Evolutionary conservation across 306 rosid species (phyloP), one percentile per base, ranked within the genome.

Genomic region (Vigna mungo): DNA sequence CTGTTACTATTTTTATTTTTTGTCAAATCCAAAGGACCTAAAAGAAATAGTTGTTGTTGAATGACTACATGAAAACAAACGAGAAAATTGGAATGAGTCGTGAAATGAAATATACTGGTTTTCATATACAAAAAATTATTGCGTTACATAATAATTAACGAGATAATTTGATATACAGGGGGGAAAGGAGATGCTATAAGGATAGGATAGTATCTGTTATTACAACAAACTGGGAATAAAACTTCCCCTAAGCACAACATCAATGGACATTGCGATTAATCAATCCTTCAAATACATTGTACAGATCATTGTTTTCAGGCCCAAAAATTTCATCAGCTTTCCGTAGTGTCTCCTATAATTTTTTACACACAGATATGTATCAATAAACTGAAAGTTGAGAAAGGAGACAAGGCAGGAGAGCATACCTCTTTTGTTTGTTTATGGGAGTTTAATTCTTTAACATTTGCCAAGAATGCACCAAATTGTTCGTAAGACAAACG

Each of bases 401-500:
- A 36, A 61, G 46, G 59, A 25, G 14, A 21, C 46, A 21, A 32
- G 62, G 58, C 47, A 25, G 8, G 72, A 75, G 77, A 58, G 58
- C 18, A 47, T 64, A 96, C 99, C 97, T 96, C 99, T 82, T 78
- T 91, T 54, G 98, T 91, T 86, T 92, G 94, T 77, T 92, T 96
- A 88, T 89, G 98, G 83, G 94, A 83, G 81, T 96, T 96, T 81
- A 95, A 83, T 80, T 92, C 97, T 85, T 95, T 95, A 4, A 96
- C 99, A 85, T 88, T 96, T 71, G 96, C 89, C 73, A 96, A 80
- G 83, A 96, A 96, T 78, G 97, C 90, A 77, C 99, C 89, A 83
- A 96, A 96, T 77, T 92, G 98, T 85, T 92, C 99, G 51, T 96
- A 95, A 15, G 99, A 95, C 89, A 95, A 79, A 15, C 99, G 98